Evolutionary conservation across 306 rosid genomes (phyloP), one percentile per base, ranked within the genome.

Genomic region (Oemleria cerasiformis): DNA sequence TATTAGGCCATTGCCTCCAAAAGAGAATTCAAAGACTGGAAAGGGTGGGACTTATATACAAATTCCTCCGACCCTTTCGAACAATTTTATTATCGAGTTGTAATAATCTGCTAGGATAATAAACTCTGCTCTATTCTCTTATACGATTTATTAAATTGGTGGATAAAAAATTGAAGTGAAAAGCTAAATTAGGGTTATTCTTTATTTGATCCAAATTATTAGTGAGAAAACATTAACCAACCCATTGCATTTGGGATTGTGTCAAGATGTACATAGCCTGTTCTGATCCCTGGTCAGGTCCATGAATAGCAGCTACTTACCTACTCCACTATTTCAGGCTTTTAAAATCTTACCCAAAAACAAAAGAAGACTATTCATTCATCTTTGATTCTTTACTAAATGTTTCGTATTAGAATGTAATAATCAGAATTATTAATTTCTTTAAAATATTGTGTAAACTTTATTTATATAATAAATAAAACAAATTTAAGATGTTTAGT

Each of bases 281-380:
- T 23, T 12, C 57, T n/a, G 1, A 25, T 49, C 2, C 15, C 13
- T 45, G 14, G 30, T 2, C 30, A 25, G 70, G 45, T 44, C 43
- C 63, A 68, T 19, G 63, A 69, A 69, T 40, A 40, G 25, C 63
- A 69, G 50, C 40, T 40, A 40, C 63, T 21, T 2, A 69, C 41
- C 73, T 39, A 39, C 51, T 54, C 51, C 44, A 47, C 57, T 66
- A 43, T 16, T 3, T 15, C 7, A 36, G 65, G 66, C 6, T 25
- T 16, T 38, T 19, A 15, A 34, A 67, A 38, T 4, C 30, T 50
- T 10, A 1, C 36, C 11, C 3, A 8, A 2, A 67, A 67, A 15
- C 0, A 30, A 55, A 17, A 4, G 17, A 41, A 30, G 30, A 49
- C 20, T 25, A 25, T 25, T 25, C 30, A 1, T 25, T 25, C 30